Base-by-base conservation (phyloP, 768 basidiomycete species). In the Macrolepiota albuminosa region DNA sequence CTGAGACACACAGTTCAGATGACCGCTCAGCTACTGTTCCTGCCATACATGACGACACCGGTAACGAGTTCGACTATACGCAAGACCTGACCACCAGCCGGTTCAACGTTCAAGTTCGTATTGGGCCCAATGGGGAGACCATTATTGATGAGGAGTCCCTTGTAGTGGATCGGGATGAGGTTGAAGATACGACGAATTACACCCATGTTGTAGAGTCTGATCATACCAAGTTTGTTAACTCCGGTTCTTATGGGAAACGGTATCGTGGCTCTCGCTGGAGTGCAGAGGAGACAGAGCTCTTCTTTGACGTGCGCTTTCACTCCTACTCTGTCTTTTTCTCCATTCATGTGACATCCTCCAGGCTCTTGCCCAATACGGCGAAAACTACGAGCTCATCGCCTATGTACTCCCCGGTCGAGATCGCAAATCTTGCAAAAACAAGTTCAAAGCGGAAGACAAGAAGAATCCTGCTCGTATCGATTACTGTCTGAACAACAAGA, bases 341-440 rank as follows among this genome's bases (percentile, higher is more conserved):
- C 9, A 16, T 10, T 39, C 60, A 52, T 37, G 18, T 52, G 53
- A 36, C 58, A 45, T 64, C n/a, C 55, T 55, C n/a, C 66, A 95
- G 94, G 92, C 91, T n/a, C 75, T 95, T 34, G 81, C 86, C 4
- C 93, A 94, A 69, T 94, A 93, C 64, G 93, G 93, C 36, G 91
- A 94, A 70, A 94, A 95, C 66, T 96, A 95, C 67, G 93, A 95
- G 70, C 81, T 95, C 45, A 94, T 96, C 61, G 90, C 94, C 3
- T 87, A 86, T 65, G 80, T 94, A 13, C 79, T 96, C 21, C 91
- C 92, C 42, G 87, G 88, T 18, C 87, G 94, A 16, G 90, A 93
- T 67, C 81, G 94, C 21, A 92, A 89, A 68, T 87, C 93, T 31
- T 93, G 95, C 72, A 94, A 93, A 73, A 89, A 91, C 71, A 96